phyloP scores from a whole-genome alignment of 768 basidiomycete species.

The Multifurca ochricompacta region DNA sequence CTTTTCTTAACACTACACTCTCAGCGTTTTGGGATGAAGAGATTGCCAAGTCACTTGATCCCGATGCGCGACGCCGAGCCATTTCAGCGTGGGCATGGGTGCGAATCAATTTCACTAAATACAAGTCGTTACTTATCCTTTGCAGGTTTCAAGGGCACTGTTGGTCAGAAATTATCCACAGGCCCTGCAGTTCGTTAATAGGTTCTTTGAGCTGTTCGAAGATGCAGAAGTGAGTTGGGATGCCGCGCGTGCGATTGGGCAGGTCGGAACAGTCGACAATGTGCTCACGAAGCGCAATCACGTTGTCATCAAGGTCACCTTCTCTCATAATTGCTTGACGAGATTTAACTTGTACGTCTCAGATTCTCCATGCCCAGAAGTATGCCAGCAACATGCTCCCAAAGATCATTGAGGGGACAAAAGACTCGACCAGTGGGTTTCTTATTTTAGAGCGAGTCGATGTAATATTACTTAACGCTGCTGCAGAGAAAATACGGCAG shows the following conservation, averaged over 20 bases:
- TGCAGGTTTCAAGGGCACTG: constrained; percentile 71
- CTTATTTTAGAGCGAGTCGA: background rate
- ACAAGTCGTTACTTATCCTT: background rate
- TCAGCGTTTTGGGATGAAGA: constrained; percentile 42
- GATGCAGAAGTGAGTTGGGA: constrained; percentile 59
- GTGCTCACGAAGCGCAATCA: constrained; percentile 72
- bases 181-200: constrained; percentile 48
- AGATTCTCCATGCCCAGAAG: constrained; percentile 72
- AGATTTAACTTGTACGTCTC: constrained; percentile 4
- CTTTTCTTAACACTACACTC: constrained; percentile 38
- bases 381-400: constrained; percentile 69
- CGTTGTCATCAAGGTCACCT: constrained; percentile 62
- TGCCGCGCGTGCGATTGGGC: constrained; percentile 70
- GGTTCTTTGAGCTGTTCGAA: constrained; percentile 61
- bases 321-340: background rate
- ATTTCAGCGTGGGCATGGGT: constrained; percentile 69
- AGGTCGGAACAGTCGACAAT: constrained; percentile 51
- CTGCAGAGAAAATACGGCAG: constrained; percentile 44
- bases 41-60: constrained; percentile 30
- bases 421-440: constrained; percentile 43
- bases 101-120: constrained; percentile 19
- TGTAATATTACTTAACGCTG: background rate
- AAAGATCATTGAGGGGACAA: constrained; percentile 60
- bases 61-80: constrained; percentile 40
- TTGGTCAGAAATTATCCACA: constrained; percentile 63